Evolutionary conservation across 2,329 filamentous ascomycete genomes (phyloP), one percentile per base, ranked within the genome.

Genomic region (Geosmithia morbida): DNA sequence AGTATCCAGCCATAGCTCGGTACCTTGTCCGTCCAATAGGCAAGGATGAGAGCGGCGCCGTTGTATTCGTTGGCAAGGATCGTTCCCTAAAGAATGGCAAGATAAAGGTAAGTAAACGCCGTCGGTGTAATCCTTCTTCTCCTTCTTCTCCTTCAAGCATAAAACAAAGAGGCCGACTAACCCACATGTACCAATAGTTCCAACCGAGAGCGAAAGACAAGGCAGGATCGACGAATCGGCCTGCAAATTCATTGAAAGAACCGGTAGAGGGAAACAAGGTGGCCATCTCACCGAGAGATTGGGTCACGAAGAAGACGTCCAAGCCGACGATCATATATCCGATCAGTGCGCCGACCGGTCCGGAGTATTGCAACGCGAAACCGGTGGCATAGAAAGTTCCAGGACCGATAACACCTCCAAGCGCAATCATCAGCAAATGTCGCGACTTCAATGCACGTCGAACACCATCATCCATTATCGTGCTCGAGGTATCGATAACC

Each of bases 351-450:
- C 81, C 79, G 0, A 81, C 84, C 14, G 84, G 84, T 0, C 85
- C 84, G 48, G 82, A 83, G 40, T 71, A 75, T 11, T 75, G 69
- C 19, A 88, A 66, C 0, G 84, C 84, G 44, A 80, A 77, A 37
- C 84, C 84, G 2, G 81, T 74, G 16, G 83, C 84, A 48, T 87
- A 79, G 3, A 88, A 70, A 37, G 87, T 66, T 17, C 84, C 83
- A 4, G 84, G 82, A 0, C 84, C 84, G 50, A 73, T 78, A 65
- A 69, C 81, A 55, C 66, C 77, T 52, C 71, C 81, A 52, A 79
- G 60, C 5, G 75, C 75, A 73, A 79, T 77, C 73, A 85, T 83
- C 50, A 70, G 75, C 10, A 85, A 60, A 59, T 85, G 79, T 7
- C 79, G 68, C 30, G 78, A 83, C 61, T 84, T 83, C 47, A 85